These are phyloP conservation scores for Cicer bijugum DNA, from an alignment of 306 rosid species.

Conservation along the genomic window DNA sequence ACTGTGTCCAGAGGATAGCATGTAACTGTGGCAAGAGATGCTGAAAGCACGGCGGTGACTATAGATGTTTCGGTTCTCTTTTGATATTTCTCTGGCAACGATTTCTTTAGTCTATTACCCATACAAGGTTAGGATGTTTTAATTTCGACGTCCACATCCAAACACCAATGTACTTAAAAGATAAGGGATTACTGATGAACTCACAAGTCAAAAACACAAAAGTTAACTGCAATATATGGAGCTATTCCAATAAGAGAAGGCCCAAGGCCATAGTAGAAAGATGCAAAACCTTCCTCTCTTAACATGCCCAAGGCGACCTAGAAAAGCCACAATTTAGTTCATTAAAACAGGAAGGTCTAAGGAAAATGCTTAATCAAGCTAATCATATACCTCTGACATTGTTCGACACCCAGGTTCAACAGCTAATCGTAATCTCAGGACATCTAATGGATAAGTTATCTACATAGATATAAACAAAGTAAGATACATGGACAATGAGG, in stretches of 20 bases:
- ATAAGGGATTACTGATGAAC: slow-evolving; percentile 44
- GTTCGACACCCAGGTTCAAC: slow-evolving; percentile 91
- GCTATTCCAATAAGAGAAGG: slow-evolving; percentile 89
- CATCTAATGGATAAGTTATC: slow-evolving; percentile 93
- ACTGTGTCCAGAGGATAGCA: slow-evolving; percentile 89
- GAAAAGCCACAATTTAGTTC: slow-evolving; percentile 50
- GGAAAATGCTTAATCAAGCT: slow-evolving; percentile 31
- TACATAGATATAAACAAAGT: slow-evolving; percentile 47
- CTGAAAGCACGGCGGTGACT: slow-evolving; percentile 69
- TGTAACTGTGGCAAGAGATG: slow-evolving; percentile 78
- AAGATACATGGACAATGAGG: slow-evolving; percentile 13
- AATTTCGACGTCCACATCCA: slow-evolving; percentile 27
- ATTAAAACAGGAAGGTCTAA: slow-evolving; percentile 33
- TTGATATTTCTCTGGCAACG: slow-evolving; percentile 81
- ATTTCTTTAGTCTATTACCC: slow-evolving; percentile 78
- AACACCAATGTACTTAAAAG: slow-evolving; percentile 37
- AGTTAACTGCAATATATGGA: slow-evolving; percentile 90
- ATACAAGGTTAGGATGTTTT: slow-evolving; percentile 35
- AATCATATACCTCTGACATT: slow-evolving; percentile 81
- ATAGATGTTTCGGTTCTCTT: slow-evolving; percentile 76
- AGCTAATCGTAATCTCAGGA: slow-evolving; percentile 82
- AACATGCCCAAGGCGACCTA: slow-evolving; percentile 85
- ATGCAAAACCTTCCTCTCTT: slow-evolving; percentile 79
- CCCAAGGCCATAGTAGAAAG: slow-evolving; percentile 90
- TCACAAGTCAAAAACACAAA: slow-evolving; percentile 89